Conservation (phyloP, 1,284 basidiomycete species). For the Coniophora puteana region DNA sequence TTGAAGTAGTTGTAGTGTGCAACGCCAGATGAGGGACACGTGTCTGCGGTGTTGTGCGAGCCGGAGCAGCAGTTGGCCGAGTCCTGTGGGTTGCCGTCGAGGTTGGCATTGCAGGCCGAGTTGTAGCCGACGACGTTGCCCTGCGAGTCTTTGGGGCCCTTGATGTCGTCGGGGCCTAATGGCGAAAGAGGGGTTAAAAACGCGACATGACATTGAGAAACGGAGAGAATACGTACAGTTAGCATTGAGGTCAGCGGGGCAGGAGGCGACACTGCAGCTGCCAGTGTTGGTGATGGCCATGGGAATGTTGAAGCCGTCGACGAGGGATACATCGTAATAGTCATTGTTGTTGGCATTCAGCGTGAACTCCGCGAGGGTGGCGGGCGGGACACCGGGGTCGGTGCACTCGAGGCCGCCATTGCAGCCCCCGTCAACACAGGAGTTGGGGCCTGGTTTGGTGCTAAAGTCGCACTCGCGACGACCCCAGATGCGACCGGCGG, state of each 20-base stretch:
- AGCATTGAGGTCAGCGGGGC: conserved; percentile 40
- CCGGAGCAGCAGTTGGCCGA: conserved; percentile 35
- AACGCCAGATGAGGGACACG: conserved; percentile 42
- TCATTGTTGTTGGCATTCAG: conserved; percentile 25
- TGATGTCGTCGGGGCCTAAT: conserved; percentile 34
- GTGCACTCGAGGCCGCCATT: conserved; percentile 54
- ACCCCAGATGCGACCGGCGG: conserved; percentile 26
- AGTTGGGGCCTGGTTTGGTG: conserved; percentile 43
- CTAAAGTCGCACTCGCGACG: conserved; percentile 38
- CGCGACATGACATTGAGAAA: neutral
- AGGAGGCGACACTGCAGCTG: conserved; percentile 37
- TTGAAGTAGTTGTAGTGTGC: conserved; percentile 47
- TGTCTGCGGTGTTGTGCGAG: conserved; percentile 31
- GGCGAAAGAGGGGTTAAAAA: neutral
- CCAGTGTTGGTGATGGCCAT: conserved; percentile 37
- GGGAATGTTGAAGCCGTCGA: conserved; percentile 49
- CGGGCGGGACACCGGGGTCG: conserved; percentile 49
- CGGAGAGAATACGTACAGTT: conserved; percentile 28
- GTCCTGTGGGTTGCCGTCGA: conserved; percentile 35
- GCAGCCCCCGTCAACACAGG: conserved; percentile 53
- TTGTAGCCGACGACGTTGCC: conserved; percentile 47
- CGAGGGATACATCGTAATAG: conserved; percentile 34
- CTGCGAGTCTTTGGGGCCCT: conserved; percentile 37
- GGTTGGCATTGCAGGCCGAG: conserved; percentile 44
- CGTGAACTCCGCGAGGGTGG: conserved; percentile 56